Base-by-base conservation (phyloP, 192 early-diverging fungal genomes). In the Coemansia sp. region DNA sequence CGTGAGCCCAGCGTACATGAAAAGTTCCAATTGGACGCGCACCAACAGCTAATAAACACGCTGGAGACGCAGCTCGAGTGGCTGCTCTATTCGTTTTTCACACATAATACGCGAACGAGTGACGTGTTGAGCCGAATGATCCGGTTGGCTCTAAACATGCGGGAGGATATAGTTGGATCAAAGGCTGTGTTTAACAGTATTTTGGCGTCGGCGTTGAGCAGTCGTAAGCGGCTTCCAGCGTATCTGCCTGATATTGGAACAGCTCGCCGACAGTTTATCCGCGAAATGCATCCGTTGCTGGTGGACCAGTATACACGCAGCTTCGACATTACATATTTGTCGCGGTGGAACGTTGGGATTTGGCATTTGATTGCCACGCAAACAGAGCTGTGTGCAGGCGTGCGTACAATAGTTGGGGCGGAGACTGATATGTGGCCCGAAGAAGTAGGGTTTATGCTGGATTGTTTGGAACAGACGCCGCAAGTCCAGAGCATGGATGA, bases 31-130 rank as follows among this genome's bases (percentile, higher is more conserved):
- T 61, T 57, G 0, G 18, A 32, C 1, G 69, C 75, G 10, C 75
- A 78, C 41, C 13, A 8, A 14, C 57, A 19, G 37, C 65, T 78
- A 0, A 78, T 78, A 8, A 62, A 72, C 52, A 68, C 57, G 41
- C 54, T 78, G 56, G 69, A 78, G 51, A 27, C 68, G 27, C 75
- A 78, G 59, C 66, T 78, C 4, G 75, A 78, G n/a, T 78, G 75
- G 75, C 47, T 68, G 39, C 47, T 78, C 51, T 78, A 78, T 45
- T 71, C 75, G 53, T 72, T 53, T 18, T 78, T 72, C 39, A 71
- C 68, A 4, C 74, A 76, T 48, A 61, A 39, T 9, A 48, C 27
- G 24, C 52, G 20, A 12, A 53, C 20, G 10, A 48, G 59, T 1
- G 35, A 52, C 1, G 51, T 29, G 16, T 56, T 76, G 48, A 51